A percentile compares a stretch with the other conserved stretches of the same genome.
Evolutionary conservation across 495 filamentous ascomycete species (phyloP).

Genomic region (Penicillium paxilli): DNA sequence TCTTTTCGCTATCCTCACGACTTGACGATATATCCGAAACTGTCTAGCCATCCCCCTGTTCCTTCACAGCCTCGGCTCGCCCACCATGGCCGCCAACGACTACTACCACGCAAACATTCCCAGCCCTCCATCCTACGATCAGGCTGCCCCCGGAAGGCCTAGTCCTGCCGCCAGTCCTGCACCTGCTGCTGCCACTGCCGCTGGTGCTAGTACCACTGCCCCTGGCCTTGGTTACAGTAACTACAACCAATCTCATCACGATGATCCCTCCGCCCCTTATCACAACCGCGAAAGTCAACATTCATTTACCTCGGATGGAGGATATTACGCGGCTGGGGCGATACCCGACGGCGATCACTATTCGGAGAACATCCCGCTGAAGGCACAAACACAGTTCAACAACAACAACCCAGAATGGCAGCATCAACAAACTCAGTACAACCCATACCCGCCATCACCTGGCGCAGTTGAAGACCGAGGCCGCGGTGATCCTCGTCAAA

Average conservation of each 20-base stretch:
- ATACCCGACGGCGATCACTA: conserved; percentile 44
- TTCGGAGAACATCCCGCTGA: conserved; percentile 54
- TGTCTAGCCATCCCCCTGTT: background rate
- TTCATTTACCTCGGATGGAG: conserved; percentile 39
- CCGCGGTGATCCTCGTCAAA: conserved; percentile 24
- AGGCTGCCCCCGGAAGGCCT: conserved; percentile 25
- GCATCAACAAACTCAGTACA: conserved; percentile 45
- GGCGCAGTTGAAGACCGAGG: conserved; percentile 21
- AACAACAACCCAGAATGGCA: conserved; percentile 39
- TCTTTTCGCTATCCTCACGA: background rate
- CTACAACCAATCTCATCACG: conserved; percentile 27
- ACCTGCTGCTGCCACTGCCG: conserved; percentile 26
- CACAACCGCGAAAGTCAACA: conserved; percentile 42
- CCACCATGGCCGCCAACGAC: conserved; percentile 78
- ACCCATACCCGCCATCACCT: conserved; percentile 39
- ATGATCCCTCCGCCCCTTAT: conserved; percentile 32
- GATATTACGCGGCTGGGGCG: conserved; percentile 33
- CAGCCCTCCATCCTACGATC: conserved; percentile 46
- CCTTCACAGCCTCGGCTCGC: conserved; percentile 10
- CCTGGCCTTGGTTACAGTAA: conserved; percentile 30
- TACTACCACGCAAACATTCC: conserved; percentile 63
- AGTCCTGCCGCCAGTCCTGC: conserved; percentile 34
- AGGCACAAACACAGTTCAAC: conserved; percentile 32
- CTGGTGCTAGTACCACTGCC: conserved; percentile 24
- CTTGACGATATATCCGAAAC: background rate